Conservation (phyloP, 2,329 filamentous ascomycete genomes). For the Hypoxylon sp. region DNA sequence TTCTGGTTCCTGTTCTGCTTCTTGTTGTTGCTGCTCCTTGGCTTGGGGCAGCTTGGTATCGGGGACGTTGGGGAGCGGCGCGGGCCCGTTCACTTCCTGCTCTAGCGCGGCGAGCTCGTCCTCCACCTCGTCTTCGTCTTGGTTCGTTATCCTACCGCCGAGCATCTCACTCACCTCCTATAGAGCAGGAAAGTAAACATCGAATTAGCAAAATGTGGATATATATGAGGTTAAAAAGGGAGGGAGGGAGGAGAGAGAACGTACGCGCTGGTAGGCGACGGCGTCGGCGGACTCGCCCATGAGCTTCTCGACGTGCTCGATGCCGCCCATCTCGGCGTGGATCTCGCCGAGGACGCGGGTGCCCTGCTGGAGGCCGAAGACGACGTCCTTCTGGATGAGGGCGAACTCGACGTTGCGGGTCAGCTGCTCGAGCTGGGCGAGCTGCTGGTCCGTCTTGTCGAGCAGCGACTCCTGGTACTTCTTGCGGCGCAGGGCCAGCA, state of each 20-base stretch:
- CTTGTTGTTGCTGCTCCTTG: conserved; percentile 26
- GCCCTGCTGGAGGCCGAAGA: conserved; percentile 92
- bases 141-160: conserved; percentile 84
- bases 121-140: conserved; percentile 97
- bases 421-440: conserved; percentile 91
- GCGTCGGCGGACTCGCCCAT: conserved; percentile 93
- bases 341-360: conserved; percentile 90
- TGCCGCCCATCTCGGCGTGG: conserved; percentile 92
- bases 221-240: background rate
- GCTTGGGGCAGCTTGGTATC: conserved; percentile 46
- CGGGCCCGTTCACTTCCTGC: conserved; percentile 57
- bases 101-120: conserved; percentile 89
- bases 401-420: conserved; percentile 94
- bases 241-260: conserved; percentile 35
- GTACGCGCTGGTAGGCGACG: conserved; percentile 85
- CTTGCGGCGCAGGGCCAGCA: conserved; percentile 89
- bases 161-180: conserved; percentile 94
- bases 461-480: conserved; percentile 96
- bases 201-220: background rate
- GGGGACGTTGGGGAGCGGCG: conserved; percentile 45
- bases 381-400: conserved; percentile 92
- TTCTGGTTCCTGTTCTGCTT: conserved; percentile 32
- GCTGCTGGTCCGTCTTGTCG: conserved; percentile 86
- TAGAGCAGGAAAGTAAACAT: conserved; percentile 6
- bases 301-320: conserved; percentile 93